Conservation (phyloP, 1,139 yeast genomes). For the Magnusiomyces paraingens region DNA sequence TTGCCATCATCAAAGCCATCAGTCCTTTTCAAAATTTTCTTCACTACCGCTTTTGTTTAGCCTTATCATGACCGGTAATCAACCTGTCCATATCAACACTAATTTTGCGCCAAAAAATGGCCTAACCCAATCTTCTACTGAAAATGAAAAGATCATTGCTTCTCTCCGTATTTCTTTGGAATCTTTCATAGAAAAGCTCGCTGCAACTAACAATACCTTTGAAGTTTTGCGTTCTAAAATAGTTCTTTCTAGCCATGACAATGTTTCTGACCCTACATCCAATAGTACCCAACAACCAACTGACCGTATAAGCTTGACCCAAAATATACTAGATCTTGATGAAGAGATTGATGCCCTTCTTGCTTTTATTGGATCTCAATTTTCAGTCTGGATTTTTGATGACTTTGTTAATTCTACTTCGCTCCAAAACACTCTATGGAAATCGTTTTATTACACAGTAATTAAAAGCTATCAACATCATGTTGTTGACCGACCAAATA, state of each 20-base stretch:
- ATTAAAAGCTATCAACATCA: conserved; percentile 15
- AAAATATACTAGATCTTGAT: conserved; percentile 12
- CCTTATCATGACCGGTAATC: neutral
- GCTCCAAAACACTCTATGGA: conserved; percentile 18
- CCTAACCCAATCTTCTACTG: neutral
- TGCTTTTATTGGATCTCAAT: conserved; percentile 16
- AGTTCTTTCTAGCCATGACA: neutral
- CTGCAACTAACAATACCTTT: neutral
- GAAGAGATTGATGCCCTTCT: conserved; percentile 17
- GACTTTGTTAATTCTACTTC: conserved; percentile 11
- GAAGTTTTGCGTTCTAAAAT: neutral
- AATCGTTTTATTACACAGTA: conserved; percentile 12
- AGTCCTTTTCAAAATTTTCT: neutral
- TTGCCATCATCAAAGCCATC: neutral
- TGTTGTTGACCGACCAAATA: conserved; percentile 8
- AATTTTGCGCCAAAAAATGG: neutral
- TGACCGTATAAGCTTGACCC: neutral
- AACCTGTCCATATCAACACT: neutral
- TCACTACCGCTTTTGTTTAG: neutral
- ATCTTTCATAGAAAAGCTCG: conserved; percentile 4
- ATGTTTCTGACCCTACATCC: neutral
- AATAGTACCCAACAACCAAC: neutral
- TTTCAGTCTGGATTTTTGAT: conserved; percentile 16
- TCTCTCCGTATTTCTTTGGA: conserved; percentile 5
- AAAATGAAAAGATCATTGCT: conserved; percentile 1